Base-by-base conservation (phyloP, 257 asterid species). In the Striga asiatica region DNA sequence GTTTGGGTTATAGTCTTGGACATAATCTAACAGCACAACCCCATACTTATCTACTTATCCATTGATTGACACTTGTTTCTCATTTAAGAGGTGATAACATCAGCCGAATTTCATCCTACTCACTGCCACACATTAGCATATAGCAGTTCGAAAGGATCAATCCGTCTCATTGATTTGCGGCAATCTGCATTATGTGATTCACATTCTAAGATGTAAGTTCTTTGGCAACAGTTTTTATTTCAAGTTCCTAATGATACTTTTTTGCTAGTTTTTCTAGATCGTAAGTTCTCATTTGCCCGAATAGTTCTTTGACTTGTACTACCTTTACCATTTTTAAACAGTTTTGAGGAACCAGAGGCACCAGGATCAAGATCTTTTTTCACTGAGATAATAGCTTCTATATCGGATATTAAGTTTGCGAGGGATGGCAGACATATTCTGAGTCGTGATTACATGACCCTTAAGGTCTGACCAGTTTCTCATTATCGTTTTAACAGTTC, bases 111-210 rank as follows among this genome's bases (percentile, higher is more conserved):
- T 71, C 98, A 92, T 72, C 98, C 98, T 59, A 82, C 88, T 38
- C 95, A 88, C 25, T 92, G 98, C 85, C 82, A 92, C 75, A 88
- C 51, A 50, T 77, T 92, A 73, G 98, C 94, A 50, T 92, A 87
- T 75, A 92, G 98, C 79, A 92, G 98, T 74, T 92, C 98, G 65
- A 92, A 88, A 75, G 98, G 98, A 58, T 92, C 95, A 45, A 81
- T 91, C 41, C 98, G 95, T 66, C 98, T 91, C 62, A 76, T 91
- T 77, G 98, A 91, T 80, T 73, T 92, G 81, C 94, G 98, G 68
- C 94, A 88, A 65, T 92, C 98, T 59, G 98, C 98, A 18, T 72
- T 92, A 75, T 92, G 98, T 8, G 97, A 92, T 63, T 81, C 98
- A 50, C 98, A 88, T 78, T 84, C 97, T 22, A 79, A 86, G 81